Evolutionary conservation across 345 rosid genomes (phyloP).

Genomic region (Zanthoxylum bungeanum): DNA sequence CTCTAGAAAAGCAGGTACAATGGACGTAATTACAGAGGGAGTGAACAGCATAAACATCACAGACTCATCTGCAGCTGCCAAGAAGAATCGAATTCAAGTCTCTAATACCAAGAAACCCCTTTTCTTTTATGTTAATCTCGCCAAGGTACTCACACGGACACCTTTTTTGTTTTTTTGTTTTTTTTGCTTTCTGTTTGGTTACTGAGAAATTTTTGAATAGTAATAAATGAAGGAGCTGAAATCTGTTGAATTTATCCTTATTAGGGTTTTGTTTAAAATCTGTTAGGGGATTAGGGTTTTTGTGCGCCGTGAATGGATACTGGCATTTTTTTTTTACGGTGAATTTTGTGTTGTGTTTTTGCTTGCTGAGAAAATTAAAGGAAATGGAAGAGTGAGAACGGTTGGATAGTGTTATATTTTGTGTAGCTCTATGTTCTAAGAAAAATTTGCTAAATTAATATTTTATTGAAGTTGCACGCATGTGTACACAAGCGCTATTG

Average conservation of each 20-base stretch:
- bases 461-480: too few relatives aligned
- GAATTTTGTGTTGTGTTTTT: neutral
- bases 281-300: neutral
- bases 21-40: slow-evolving; percentile 31
- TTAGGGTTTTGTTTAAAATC: neutral
- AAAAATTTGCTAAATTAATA: too few relatives aligned
- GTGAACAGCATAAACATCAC: slow-evolving; percentile 32
- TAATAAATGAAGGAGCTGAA: neutral
- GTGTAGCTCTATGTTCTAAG: neutral
- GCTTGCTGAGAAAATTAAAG: neutral
- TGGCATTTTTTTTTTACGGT: neutral
- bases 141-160: slow-evolving; percentile 48
- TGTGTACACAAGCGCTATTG: too few relatives aligned
- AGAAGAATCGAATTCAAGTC: slow-evolving; percentile 74
- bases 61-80: slow-evolving; percentile 28
- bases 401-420: neutral
- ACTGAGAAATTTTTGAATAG: neutral
- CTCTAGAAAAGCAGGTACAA: neutral
- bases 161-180: neutral
- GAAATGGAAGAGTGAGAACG: neutral
- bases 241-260: neutral
- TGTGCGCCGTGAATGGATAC: too few relatives aligned
- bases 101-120: slow-evolving; percentile 68
- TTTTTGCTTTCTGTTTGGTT: neutral
- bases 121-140: slow-evolving; percentile 76